Base-by-base conservation (phyloP, 2,329 filamentous ascomycete species). In the Aspergillus chevalieri region DNA sequence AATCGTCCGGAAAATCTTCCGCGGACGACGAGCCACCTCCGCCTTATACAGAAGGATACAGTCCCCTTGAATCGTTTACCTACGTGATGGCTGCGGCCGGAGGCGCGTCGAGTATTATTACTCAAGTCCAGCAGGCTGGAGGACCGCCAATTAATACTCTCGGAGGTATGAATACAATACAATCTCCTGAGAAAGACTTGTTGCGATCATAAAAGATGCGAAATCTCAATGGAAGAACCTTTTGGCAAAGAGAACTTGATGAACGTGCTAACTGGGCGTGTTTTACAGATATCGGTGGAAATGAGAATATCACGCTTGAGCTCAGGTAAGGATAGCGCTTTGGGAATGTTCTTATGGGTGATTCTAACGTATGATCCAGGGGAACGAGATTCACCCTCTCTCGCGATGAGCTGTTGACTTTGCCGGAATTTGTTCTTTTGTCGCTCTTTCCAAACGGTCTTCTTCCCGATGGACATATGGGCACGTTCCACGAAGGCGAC, bases 381-480 rank as follows among this genome's bases (percentile, higher is more conserved):
- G 93, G 92, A 59, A 93, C 87, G 50, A 85, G 89, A 59, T 98
- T 98, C 69, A 91, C 91, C 15, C 82, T 98, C 45, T 97, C 92
- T 12, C 80, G 93, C 66, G 93, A 98, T 65, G 93, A 98, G 71
- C 81, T 98, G 47, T 77, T 98, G 56, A 98, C 93, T 8, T 79
- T 98, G 44, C 93, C 93, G 47, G 93, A 98, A 75, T 98, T 98
- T 64, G 93, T 98, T 43, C 80, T 98, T 42, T 78, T 98, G 38
- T 98, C 93, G n/a, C 79, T 98, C 38, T 98, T 98, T 63, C 93
- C 93, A 36, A 98, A 98, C 67, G 93, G 93, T n/a, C 80, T 98
- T 21, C 90, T 98, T 54, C 93, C 93, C 4, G 93, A 98, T 69
- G 91, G 92, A 14, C 92, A 97, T 65, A 88, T 95, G 83, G 93